These are phyloP conservation scores for Oryza australiensis DNA, from an alignment of 176 grass and related monocot genomes.

Conservation along the genomic window DNA sequence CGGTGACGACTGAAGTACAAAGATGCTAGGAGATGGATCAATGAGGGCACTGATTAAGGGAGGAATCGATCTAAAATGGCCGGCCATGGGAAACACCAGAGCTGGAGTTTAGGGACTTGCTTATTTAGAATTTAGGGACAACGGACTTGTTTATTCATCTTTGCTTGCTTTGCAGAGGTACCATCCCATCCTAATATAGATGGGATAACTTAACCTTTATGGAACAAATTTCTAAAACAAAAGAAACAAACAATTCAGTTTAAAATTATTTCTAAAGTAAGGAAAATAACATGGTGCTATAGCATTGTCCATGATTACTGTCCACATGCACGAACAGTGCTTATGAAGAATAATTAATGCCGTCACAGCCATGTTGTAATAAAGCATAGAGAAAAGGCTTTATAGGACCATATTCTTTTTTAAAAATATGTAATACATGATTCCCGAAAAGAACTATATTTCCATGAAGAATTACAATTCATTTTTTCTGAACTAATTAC, in stretches of 20 bases:
- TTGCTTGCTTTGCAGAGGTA: not conserved
- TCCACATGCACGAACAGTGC: too few species aligned
- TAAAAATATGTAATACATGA: conserved; percentile 29
- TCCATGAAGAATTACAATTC: not conserved
- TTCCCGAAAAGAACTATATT: conserved; percentile 15
- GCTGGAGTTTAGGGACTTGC: not conserved
- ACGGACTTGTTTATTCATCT: not conserved
- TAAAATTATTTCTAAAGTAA: not conserved
- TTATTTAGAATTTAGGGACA: not conserved
- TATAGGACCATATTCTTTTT: not conserved
- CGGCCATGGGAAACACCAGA: not conserved
- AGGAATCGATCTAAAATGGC: not conserved
- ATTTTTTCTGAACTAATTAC: not conserved
- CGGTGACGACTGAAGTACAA: not conserved
- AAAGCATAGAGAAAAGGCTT: not conserved
- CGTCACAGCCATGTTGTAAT: not conserved
- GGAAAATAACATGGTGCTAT: not conserved
- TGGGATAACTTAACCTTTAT: not conserved
- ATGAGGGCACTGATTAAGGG: not conserved
- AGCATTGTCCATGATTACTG: not conserved
- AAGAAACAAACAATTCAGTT: not conserved
- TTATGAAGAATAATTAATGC: not conserved
- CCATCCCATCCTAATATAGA: not conserved
- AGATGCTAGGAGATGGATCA: not conserved
- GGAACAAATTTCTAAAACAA: not conserved